These are phyloP conservation scores for Lasiodiplodia sp. DNA, from an alignment of 2,329 filamentous ascomycete genomes.

Conservation along the genomic window DNA sequence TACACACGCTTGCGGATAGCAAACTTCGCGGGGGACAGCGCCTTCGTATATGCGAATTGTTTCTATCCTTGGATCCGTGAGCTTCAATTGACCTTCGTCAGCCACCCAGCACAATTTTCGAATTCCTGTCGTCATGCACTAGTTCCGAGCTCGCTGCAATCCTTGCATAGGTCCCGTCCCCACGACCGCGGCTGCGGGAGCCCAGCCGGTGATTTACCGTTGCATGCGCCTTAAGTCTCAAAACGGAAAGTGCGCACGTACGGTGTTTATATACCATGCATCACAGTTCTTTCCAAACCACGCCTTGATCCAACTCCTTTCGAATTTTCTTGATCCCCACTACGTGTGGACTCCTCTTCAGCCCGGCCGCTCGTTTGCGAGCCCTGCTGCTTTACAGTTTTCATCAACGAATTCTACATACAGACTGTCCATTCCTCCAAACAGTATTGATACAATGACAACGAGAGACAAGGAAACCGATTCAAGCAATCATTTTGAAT, in stretches of 20 bases:
- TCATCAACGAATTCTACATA: neutral
- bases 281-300: no score
- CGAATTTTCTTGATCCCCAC: neutral
- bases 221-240: neutral
- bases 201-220: constrained; percentile 12
- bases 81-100: neutral
- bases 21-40: neutral
- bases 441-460: neutral
- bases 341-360: neutral
- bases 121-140: constrained; percentile 22
- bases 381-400: neutral
- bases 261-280: no score
- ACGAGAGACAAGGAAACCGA: neutral
- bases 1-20: constrained; percentile 1
- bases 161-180: constrained; percentile 13
- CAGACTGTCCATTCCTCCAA: neutral
- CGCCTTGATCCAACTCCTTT: neutral
- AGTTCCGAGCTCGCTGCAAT: constrained; percentile 23
- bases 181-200: constrained; percentile 19
- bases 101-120: neutral
- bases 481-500: neutral
- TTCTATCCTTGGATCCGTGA: neutral
- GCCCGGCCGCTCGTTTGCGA: neutral
- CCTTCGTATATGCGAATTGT: neutral
- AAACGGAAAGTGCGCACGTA: neutral